Evolutionary conservation across 139 green algal species (phyloP), one percentile per base, ranked within the genome.

Genomic region (Chlamydomonas asymmetrica): DNA sequence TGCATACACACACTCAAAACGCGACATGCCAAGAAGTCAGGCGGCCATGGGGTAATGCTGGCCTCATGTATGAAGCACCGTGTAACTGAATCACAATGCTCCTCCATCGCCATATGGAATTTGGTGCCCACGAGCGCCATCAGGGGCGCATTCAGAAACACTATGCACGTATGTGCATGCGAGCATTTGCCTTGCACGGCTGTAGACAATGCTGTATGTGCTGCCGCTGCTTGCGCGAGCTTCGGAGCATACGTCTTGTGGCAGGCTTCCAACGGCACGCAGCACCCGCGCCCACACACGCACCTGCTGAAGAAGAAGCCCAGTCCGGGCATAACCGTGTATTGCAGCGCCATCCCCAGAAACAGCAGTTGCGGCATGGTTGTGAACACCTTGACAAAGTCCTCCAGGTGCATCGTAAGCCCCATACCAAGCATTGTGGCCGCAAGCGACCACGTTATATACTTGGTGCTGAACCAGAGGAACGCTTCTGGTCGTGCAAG

Each of bases 251-350:
- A n/a, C n/a, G n/a, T n/a, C n/a, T n/a, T n/a, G n/a, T n/a, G n/a
- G n/a, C n/a, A n/a, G n/a, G n/a, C n/a, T n/a, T n/a, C n/a, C n/a
- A n/a, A n/a, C n/a, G n/a, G 22, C 63, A 54, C 10, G 40, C 66
- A 56, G 13, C n/a, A n/a, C n/a, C n/a, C n/a, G n/a, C 32, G 89
- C 69, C 6, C 41, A 32, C 4, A n/a, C 31, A 34, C 62, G 1
- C 88, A 74, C 35, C 83, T 63, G 16, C 75, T 82, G n/a, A 92
- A 70, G 0, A 75, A 10, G 34, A 88, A 89, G 4, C 89, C 92
- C 66, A 94, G 66, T 0, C 71, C 20, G 5, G 92, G 92, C 88
- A 96, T 94, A 61, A 96, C 76, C 34, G 84, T 93, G 75, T 95
- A 97, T 72, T 97, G 88, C 54, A 92, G 79, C 10, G 40, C 60